Base-by-base conservation (phyloP, 139 green algal genomes). In the Asterochloris sp. region DNA sequence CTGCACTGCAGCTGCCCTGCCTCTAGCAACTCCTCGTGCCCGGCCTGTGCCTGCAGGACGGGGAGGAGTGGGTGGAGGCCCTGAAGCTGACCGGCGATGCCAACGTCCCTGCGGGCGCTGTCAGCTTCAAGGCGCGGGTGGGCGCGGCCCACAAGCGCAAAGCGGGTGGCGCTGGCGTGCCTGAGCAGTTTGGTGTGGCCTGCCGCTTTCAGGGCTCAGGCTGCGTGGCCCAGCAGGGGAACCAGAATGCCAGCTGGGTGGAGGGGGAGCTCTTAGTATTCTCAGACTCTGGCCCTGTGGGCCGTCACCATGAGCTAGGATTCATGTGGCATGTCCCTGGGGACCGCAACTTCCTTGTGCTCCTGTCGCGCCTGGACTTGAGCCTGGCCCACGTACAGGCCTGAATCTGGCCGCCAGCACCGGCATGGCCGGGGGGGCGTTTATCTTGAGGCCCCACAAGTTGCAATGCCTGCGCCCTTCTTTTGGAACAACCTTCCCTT, bases 201-300 rank as follows among this genome's bases (percentile, higher is more conserved):
- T 89, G 83, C 17, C 86, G 90, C 28, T 98, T 97, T 87, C 88
- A 87, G 63, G 96, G 96, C 23, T 80, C 96, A 85, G 96, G 96
- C 38, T 87, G 91, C 66, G 88, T 99, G 8, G 96, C 96, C 19
- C 81, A 94, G 71, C 76, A 73, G 0, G 92, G 92, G 19, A 95
- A 94, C 83, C 84, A 24, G 16, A 83, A 94, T 54, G 85, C 92
- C 54, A 80, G 81, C 19, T 98, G 96, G 95, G 93, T 98, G 24
- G 92, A 98, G 11, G 96, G 96, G 21, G 96, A 99, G 89, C 92
- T 99, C 79, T 87, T 99, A 54, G 68, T 90, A 63, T 94, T 98
- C 61, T 78, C 85, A 29, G 75, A 67, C n/a, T 79, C 81, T 74
- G 86, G 54, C 78, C 90, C 68, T 82, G 85, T 73, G 75, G 84